A percentile compares a stretch with the other conserved stretches of the same genome.
Evolutionary conservation across 1,284 basidiomycete species (phyloP).

Genomic region (Microstroma glucosiphilum): DNA sequence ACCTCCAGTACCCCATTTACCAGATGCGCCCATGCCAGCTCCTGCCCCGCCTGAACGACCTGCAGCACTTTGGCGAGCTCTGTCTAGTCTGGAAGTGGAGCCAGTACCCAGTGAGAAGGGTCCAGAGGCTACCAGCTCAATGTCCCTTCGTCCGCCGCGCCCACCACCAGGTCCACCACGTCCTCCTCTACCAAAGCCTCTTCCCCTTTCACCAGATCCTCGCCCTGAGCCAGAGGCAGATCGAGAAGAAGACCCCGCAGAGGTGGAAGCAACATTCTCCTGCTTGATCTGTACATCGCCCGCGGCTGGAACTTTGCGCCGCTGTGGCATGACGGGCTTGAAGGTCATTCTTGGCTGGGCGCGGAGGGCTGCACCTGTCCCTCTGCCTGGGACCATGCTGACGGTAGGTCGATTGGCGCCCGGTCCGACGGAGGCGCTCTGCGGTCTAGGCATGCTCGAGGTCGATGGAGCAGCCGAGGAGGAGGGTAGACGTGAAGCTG

Average conservation of each 20-base stretch:
- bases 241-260: conserved; percentile 28
- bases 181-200: conserved; percentile 18
- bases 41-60: conserved; percentile 76
- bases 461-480: no score
- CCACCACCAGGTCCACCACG: conserved; percentile 30
- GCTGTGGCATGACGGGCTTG: conserved; percentile 41
- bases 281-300: conserved; percentile 3
- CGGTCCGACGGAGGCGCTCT: neutral
- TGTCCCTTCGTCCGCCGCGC: conserved; percentile 22
- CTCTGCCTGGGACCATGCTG: neutral
- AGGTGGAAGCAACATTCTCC: neutral
- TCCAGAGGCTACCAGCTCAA: conserved; percentile 76
- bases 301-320: conserved; percentile 23
- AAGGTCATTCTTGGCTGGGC: conserved; percentile 28
- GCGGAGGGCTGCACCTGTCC: neutral
- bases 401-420: neutral
- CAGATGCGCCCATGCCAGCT: conserved; percentile 56
- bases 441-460: neutral
- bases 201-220: conserved; percentile 16
- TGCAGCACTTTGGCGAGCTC: conserved; percentile 65
- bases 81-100: neutral
- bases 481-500: neutral
- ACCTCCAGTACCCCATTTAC: conserved; percentile 28
- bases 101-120: conserved; percentile 81
- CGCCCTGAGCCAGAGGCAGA: conserved; percentile 16